Evolutionary conservation across 208 protist genomes (phyloP).

Genomic region (Wallacemonas rigidus): DNA sequence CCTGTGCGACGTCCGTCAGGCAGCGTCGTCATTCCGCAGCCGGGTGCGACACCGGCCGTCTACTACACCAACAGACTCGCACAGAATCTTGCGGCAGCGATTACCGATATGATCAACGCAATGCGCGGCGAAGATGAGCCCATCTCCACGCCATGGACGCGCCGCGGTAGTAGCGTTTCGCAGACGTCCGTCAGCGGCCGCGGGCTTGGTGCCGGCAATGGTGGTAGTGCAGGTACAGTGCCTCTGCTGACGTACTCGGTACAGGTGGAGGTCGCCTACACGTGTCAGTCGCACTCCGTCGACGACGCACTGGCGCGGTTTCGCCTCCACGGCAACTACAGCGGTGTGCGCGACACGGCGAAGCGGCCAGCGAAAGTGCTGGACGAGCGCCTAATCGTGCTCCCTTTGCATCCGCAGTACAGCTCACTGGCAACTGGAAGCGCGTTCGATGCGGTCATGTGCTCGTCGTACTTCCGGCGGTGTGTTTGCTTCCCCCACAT

Average conservation of each 20-base stretch:
- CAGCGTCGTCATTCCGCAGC: background rate
- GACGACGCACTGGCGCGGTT: conserved; percentile 36
- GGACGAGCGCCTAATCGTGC: conserved; percentile 40
- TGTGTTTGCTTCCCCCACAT: conserved; percentile 42
- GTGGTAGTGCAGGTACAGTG: background rate
- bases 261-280: conserved; percentile 43
- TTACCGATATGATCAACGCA: background rate
- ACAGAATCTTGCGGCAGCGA: background rate
- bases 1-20: background rate
- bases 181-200: conserved; percentile 1
- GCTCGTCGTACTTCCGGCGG: conserved; percentile 26
- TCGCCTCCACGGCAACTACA: conserved; percentile 30
- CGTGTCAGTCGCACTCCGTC: conserved; percentile 22
- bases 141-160: conserved; percentile 1
- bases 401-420: conserved; percentile 63
- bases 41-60: conserved; percentile 6
- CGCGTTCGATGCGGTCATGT: conserved; percentile 44
- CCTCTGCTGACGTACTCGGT: conserved; percentile 21
- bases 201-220: background rate
- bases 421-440: conserved; percentile 28
- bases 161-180: conserved; percentile 12
- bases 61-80: conserved; percentile 15
- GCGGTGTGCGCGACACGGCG: conserved; percentile 18
- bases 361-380: conserved; percentile 21
- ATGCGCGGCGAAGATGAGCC: background rate